Base-by-base conservation (phyloP, 495 filamentous ascomycete genomes). In the Xanthoparmelia taractica region DNA sequence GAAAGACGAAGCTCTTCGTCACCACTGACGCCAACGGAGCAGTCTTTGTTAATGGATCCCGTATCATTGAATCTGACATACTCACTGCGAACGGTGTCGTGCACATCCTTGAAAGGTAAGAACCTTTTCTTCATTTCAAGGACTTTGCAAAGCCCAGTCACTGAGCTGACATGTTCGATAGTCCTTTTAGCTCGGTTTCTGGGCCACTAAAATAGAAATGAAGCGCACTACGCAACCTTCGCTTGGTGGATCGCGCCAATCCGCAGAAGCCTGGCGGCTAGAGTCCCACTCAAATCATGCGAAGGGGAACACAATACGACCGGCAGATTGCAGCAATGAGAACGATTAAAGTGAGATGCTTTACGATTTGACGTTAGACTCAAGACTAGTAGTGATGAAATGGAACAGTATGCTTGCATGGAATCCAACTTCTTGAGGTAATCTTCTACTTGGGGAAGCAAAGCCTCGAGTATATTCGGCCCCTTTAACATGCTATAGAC, bases 81-180 rank as follows among this genome's bases (percentile, higher is more conserved):
- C 45, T 60, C 6, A 60, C 33, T 18, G 48, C 41, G 8, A 60
- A 60, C 45, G 59, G 59, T 20, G 59, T 60, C 29, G 59, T 60
- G 45, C 59, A 60, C 13, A 33, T 60, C 18, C 18, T 60, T 33
- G 59, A 60, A 7, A 36, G 59, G 59, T 60, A 48, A 52, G 31
- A 31, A 31, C 1, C 23, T 12, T 52, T 52, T 8, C 48, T 3
- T 0, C 25, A n/a, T n/a, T 4, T 17, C 5, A 17, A 31, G 2
- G 15, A 17, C 25, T 31, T 52, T 20, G 27, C 12, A 17, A 52
- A 52, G 48, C 4, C 48, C 3, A 31, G 11, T 31, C 27, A 13
- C 27, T 29, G 18, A 52, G 25, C 27, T 31, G 25, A 31, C 4
- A 12, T 5, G 4, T 6, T 52, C 12, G 6, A 15, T 31, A 52